These are phyloP conservation scores for Xylaria venustula DNA, from an alignment of 495 filamentous ascomycete species.

Conservation along the genomic window DNA sequence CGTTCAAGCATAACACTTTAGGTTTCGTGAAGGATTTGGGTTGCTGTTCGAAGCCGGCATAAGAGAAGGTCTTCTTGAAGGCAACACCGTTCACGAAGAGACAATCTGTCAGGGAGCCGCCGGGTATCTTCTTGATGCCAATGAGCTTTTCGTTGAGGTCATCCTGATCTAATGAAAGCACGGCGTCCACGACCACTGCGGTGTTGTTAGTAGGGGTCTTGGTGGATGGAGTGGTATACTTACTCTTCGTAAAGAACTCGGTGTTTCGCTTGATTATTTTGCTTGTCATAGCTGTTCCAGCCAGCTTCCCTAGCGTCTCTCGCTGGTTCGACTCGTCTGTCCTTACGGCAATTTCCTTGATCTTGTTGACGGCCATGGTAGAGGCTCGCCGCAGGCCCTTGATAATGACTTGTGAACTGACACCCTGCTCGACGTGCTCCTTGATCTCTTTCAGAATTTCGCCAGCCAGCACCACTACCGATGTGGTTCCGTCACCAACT, in stretches of 20 bases:
- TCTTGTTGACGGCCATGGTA: conserved; percentile 94
- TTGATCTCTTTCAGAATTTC: conserved; percentile 96
- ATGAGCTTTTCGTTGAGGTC: conserved; percentile 98
- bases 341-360: conserved; percentile 93
- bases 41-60: conserved; percentile 98
- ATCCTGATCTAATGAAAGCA: conserved; percentile 93
- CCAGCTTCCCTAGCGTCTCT: conserved; percentile 85
- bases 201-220: conserved; percentile 12
- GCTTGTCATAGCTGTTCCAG: conserved; percentile 98
- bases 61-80: conserved; percentile 99
- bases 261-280: conserved; percentile 98
- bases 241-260: conserved; percentile 96
- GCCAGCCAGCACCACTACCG: conserved; percentile 91
- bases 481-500: conserved; percentile 96
- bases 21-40: conserved; percentile 92
- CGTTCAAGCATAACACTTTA: conserved; percentile 93
- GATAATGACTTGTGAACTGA: conserved; percentile 95
- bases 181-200: conserved; percentile 94
- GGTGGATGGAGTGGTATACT: conserved; percentile 20
- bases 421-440: conserved; percentile 92
- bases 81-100: conserved; percentile 97
- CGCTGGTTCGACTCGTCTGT: conserved; percentile 82
- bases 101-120: conserved; percentile 93
- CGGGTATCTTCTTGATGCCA: conserved; percentile 95
- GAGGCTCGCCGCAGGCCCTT: conserved; percentile 90